Evolutionary conservation across 2,329 filamentous ascomycete species (phyloP).

Genomic region (Monosporascus ibericus): DNA sequence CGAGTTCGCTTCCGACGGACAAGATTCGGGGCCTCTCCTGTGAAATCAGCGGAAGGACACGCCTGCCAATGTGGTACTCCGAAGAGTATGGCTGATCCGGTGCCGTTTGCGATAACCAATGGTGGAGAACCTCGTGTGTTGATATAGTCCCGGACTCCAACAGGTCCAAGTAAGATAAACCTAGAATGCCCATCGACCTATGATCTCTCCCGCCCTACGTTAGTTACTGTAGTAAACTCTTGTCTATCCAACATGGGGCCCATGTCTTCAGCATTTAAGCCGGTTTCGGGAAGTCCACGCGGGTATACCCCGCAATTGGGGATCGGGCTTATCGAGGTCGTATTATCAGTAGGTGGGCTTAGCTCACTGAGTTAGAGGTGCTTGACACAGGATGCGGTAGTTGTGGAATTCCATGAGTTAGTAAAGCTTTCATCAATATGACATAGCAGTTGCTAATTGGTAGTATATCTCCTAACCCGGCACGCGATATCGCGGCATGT

Average conservation of each 20-base stretch:
- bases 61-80: not conserved
- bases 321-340: conserved; percentile 11
- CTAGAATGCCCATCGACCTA: not conserved
- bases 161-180: not conserved
- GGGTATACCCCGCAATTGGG: conserved; percentile 19
- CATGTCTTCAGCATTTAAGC: conserved; percentile 7
- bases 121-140: not conserved
- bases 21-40: not conserved
- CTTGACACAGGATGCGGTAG: not conserved
- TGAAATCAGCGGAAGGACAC: not conserved
- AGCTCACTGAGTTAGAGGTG: conserved; percentile 8
- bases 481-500: not conserved
- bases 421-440: not conserved
- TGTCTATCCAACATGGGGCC: conserved; percentile 4
- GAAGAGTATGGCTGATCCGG: not conserved
- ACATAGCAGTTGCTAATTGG: not conserved
- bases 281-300: conserved; percentile 22
- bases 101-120: not conserved
- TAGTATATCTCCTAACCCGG: not conserved
- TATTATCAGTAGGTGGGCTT: not conserved
- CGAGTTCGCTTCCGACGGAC: not conserved
- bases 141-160: not conserved
- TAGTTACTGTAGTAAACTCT: conserved; percentile 3
- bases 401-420: not conserved
- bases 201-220: not conserved